Evolutionary conservation across 2,329 filamentous ascomycete species (phyloP).

Genomic region (Ophiostoma tasmaniense): DNA sequence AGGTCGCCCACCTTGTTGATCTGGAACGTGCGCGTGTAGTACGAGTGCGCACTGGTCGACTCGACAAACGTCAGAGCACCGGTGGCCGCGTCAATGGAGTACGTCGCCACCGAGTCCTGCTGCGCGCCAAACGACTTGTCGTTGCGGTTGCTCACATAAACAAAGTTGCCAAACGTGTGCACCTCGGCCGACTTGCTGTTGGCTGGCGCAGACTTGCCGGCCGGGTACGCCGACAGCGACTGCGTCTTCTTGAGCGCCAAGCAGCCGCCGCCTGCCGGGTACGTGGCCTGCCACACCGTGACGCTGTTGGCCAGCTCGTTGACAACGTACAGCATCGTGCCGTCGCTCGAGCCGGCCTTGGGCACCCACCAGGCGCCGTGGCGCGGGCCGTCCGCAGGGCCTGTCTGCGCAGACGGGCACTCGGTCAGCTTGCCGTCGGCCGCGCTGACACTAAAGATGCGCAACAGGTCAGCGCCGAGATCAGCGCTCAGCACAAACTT

Average conservation of each 20-base stretch:
- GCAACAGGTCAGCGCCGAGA: too few relatives aligned
- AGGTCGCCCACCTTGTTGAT: conserved; percentile 30
- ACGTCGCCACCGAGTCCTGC: conserved; percentile 49
- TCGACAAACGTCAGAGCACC: too few relatives aligned
- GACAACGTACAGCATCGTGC: conserved; percentile 27
- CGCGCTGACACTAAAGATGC: too few relatives aligned
- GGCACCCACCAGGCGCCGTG: conserved; percentile 44
- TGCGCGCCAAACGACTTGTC: conserved; percentile 47
- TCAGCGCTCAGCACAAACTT: too few relatives aligned
- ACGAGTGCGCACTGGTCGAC: conserved; percentile 37
- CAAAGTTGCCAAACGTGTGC: conserved; percentile 43
- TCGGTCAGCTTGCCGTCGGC: not conserved
- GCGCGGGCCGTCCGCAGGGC: conserved; percentile 42
- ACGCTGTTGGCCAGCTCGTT: conserved; percentile 40
- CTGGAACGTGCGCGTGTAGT: conserved; percentile 41
- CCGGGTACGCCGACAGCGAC: conserved; percentile 8
- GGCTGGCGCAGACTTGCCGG: conserved; percentile 32
- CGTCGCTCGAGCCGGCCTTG: conserved; percentile 23
- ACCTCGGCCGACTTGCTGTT: conserved; percentile 49
- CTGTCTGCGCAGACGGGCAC: conserved; percentile 27
- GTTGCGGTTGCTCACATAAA: conserved; percentile 55
- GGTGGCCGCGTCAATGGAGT: conserved; percentile 25
- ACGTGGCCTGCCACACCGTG: not conserved
- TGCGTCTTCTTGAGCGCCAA: too few relatives aligned
- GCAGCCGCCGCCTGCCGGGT: not conserved